Conservation (phyloP, 768 basidiomycete species). For the Chalciporus piperatus region DNA sequence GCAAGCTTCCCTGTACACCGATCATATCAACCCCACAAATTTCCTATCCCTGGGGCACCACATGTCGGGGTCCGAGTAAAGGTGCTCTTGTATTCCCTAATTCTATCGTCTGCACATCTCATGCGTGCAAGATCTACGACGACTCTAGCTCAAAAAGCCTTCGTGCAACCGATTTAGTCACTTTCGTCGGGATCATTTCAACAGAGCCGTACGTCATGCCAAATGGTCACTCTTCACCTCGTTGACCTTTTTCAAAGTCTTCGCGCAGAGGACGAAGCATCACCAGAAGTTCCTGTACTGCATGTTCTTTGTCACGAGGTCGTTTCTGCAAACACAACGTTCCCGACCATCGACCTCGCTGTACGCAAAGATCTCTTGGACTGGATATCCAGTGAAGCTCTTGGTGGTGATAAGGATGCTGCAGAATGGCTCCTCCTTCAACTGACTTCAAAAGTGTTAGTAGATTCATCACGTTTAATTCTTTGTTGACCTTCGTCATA, state of each 20-base stretch:
- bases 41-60: constrained; percentile 47
- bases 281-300: constrained; percentile 54
- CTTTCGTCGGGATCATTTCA: constrained; percentile 72
- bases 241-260: constrained; percentile 31
- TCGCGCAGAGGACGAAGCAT: constrained; percentile 36
- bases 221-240: not conserved
- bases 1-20: constrained; percentile 26
- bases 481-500: constrained; percentile 26
- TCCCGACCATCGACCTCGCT: constrained; percentile 10
- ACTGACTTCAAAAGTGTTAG: constrained; percentile 62
- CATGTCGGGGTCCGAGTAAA: constrained; percentile 77
- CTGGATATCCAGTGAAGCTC: constrained; percentile 71
- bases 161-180: constrained; percentile 60
- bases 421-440: constrained; percentile 76
- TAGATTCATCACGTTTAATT: constrained; percentile 5
- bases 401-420: constrained; percentile 64
- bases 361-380: constrained; percentile 55
- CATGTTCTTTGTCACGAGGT: constrained; percentile 56
- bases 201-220: constrained; percentile 57
- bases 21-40: constrained; percentile 54
- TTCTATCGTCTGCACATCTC: not conserved
- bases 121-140: constrained; percentile 55
- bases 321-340: not conserved
- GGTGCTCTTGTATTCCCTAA: constrained; percentile 33
- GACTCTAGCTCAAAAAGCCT: constrained; percentile 40